A percentile compares a stretch with the other conserved stretches of the same genome.
Conservation (phyloP, 1,139 yeast genomes). For the Suhomyces kunorum region DNA sequence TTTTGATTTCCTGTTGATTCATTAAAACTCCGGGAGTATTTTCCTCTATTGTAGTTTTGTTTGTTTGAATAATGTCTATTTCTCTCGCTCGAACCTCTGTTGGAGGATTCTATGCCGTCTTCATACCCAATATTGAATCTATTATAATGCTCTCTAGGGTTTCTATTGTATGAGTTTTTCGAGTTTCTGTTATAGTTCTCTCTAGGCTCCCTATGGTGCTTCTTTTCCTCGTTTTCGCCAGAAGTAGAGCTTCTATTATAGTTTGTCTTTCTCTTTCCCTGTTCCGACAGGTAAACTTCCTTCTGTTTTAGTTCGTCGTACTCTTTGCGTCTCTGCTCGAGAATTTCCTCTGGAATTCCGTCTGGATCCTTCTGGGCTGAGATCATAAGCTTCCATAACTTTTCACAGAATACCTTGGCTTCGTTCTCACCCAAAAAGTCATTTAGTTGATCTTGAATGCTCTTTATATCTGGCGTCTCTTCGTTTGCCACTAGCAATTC, state of each 20-base stretch:
- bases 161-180: too few relatives aligned
- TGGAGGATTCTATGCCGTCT: not conserved
- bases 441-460: slow-evolving; percentile 37
- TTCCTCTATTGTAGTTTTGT: not conserved
- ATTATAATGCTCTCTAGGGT: not conserved
- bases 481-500: slow-evolving; percentile 33
- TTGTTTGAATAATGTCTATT: too few relatives aligned
- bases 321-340: slow-evolving; percentile 21
- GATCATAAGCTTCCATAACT: slow-evolving; percentile 42
- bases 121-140: not conserved
- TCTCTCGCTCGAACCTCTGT: not conserved
- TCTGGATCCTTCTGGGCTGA: slow-evolving; percentile 42
- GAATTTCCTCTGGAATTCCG: slow-evolving; percentile 41
- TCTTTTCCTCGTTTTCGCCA: not conserved
- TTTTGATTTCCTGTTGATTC: not conserved
- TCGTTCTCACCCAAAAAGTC: slow-evolving; percentile 44
- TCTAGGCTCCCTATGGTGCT: not conserved
- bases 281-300: not conserved
- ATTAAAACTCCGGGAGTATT: not conserved
- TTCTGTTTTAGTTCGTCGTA: slow-evolving; percentile 9
- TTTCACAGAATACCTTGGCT: slow-evolving; percentile 34
- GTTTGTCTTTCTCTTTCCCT: slow-evolving; percentile 21
- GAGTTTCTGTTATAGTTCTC: not conserved
- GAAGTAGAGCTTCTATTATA: slow-evolving; percentile 25
- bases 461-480: slow-evolving; percentile 33